A percentile compares a stretch with the other conserved stretches of the same genome.
Evolutionary conservation across 768 basidiomycete species (phyloP).

Genomic region (Rhizopogon vinicolor): DNA sequence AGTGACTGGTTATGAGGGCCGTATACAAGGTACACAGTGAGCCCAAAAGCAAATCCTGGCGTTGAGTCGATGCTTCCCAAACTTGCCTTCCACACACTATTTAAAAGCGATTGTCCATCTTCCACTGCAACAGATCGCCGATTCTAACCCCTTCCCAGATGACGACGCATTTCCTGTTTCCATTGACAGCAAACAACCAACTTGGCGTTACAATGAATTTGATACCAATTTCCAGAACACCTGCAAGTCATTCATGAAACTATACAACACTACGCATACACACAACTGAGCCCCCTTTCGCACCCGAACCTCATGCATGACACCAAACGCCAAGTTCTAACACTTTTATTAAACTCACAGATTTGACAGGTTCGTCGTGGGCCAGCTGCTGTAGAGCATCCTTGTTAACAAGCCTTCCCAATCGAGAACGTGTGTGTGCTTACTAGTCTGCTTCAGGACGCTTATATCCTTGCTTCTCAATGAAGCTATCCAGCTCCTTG

Average conservation of each 20-base stretch:
- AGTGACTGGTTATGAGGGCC: no score
- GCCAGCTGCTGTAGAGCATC: constrained; percentile 19
- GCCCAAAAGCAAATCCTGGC: no score
- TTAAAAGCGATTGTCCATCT: not conserved
- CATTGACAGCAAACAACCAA: not conserved
- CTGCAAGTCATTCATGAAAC: constrained; percentile 1
- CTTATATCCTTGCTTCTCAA: constrained; percentile 71
- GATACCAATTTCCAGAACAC: not conserved
- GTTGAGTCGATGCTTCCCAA: not conserved
- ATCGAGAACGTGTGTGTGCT: constrained; percentile 27
- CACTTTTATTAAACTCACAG: constrained; percentile 9
- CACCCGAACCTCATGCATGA: not conserved
- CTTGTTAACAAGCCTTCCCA: not conserved
- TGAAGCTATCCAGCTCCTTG: constrained; percentile 72
- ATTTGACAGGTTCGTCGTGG: constrained; percentile 19
- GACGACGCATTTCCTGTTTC: not conserved
- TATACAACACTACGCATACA: constrained; percentile 1
- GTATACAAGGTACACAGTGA: not conserved
- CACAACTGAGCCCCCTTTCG: not conserved
- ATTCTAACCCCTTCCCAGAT: not conserved
- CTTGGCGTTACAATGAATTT: not conserved
- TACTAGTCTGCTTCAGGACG: constrained; percentile 71
- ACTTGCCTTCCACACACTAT: not conserved
- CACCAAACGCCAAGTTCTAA: not conserved
- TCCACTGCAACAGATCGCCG: not conserved